Percentiles rank a stretch among this genome's conserved stretches.
phyloP scores from a whole-genome alignment of 2,329 filamentous ascomycete genomes.

The Metarhizium sp. region DNA sequence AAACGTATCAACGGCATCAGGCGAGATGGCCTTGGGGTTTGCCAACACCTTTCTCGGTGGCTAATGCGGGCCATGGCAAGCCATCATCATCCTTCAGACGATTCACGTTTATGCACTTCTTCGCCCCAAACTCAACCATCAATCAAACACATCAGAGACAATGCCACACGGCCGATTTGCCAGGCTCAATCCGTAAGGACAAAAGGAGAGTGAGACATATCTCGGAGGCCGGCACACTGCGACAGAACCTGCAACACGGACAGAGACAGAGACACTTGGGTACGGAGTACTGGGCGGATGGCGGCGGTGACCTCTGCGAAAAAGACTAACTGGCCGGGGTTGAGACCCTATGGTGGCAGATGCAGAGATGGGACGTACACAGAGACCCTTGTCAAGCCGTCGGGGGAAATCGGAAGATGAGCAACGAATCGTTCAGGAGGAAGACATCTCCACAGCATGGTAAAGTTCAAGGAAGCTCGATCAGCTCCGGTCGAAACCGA shows the following conservation, averaged over 20 bases:
- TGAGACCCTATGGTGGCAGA: neutral
- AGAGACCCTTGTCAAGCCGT: neutral
- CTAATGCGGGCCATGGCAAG: neutral
- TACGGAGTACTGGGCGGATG: neutral
- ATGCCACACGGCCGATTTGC: neutral
- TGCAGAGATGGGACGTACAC: neutral
- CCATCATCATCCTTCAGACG: neutral
- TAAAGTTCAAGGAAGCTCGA: too few species aligned
- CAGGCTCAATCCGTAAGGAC: neutral
- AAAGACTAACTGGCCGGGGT: neutral
- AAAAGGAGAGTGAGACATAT: neutral
- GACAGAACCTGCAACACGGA: neutral
- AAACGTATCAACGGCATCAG: neutral
- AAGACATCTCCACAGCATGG: neutral
- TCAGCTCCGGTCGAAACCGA: neutral
- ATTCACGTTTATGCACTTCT: too few species aligned
- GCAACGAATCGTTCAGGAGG: neutral
- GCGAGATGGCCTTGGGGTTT: neutral
- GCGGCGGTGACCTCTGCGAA: neutral
- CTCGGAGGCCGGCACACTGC: constrained; percentile 2
- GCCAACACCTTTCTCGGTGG: neutral
- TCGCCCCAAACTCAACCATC: neutral
- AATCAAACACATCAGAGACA: neutral
- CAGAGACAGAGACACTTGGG: neutral
- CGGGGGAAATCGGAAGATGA: constrained; percentile 2